These are phyloP conservation scores for Suhomyces faveliae DNA, from an alignment of 805 yeast species.

Conservation along the genomic window DNA sequence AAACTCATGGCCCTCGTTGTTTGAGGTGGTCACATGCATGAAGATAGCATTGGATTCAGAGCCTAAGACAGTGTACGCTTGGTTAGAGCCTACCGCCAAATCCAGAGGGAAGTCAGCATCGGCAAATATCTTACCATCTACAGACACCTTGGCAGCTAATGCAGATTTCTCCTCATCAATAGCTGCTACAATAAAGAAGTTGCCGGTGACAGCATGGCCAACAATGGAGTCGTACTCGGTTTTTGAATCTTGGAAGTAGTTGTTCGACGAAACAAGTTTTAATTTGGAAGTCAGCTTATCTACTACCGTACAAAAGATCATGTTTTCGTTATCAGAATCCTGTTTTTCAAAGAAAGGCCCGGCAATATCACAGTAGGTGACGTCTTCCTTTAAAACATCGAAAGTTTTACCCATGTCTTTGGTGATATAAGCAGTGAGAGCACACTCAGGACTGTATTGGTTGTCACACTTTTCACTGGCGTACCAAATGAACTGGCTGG, in stretches of 20 bases:
- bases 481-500: conserved; percentile 63
- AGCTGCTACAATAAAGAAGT: conserved; percentile 71
- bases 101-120: conserved; percentile 74
- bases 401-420: conserved; percentile 68
- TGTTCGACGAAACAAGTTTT: conserved; percentile 47
- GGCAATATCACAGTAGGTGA: conserved; percentile 65
- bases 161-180: conserved; percentile 42
- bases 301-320: conserved; percentile 64
- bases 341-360: conserved; percentile 47
- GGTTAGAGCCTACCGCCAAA: conserved; percentile 54
- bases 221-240: conserved; percentile 56
- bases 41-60: conserved; percentile 70
- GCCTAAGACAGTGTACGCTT: conserved; percentile 72
- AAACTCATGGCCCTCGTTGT: conserved; percentile 50
- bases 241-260: conserved; percentile 47
- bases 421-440: conserved; percentile 58
- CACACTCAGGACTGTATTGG: conserved; percentile 48
- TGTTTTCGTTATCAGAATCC: conserved; percentile 31
- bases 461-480: conserved; percentile 60
- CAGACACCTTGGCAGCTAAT: conserved; percentile 69
- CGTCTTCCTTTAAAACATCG: conserved; percentile 50
- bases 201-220: conserved; percentile 73
- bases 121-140: conserved; percentile 75
- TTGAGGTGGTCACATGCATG: conserved; percentile 74
- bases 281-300: conserved; percentile 22